Evolutionary conservation across 805 yeast genomes (phyloP).

Genomic region (Kurtzmaniella fragi): DNA sequence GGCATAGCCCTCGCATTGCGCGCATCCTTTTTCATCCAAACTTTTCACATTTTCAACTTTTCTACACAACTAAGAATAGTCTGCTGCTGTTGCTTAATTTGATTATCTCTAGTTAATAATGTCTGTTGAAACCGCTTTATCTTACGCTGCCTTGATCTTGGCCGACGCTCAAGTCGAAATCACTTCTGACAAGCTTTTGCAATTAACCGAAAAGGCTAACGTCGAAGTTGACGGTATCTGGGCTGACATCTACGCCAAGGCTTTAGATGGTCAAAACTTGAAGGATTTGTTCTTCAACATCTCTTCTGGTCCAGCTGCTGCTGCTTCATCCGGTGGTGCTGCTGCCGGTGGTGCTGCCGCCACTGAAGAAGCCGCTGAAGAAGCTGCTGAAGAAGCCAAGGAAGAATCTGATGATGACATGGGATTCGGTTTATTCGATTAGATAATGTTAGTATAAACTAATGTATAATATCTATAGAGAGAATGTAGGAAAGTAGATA

Average conservation of each 20-base stretch:
- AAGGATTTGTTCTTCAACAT: slow-evolving; percentile 47
- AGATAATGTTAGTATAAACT: slow-evolving; percentile 8
- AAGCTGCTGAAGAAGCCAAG: slow-evolving; percentile 24
- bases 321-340: slow-evolving; percentile 31
- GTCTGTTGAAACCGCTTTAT: slow-evolving; percentile 46
- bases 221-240: slow-evolving; percentile 43
- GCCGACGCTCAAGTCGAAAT: slow-evolving; percentile 45
- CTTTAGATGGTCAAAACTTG: slow-evolving; percentile 43
- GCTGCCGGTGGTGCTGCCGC: slow-evolving; percentile 31
- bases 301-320: slow-evolving; percentile 41
- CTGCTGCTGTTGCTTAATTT: slow-evolving; percentile 42
- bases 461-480: neutral
- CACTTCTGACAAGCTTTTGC: slow-evolving; percentile 39
- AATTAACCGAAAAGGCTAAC: slow-evolving; percentile 38
- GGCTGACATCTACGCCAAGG: slow-evolving; percentile 45
- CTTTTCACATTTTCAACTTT: neutral
- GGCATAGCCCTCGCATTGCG: too few species aligned
- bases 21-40: neutral
- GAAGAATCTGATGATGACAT: slow-evolving; percentile 34
- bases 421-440: slow-evolving; percentile 45
- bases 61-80: slow-evolving; percentile 40
- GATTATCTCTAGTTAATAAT: slow-evolving; percentile 46
- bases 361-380: slow-evolving; percentile 29
- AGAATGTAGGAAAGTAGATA: neutral
- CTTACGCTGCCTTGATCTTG: slow-evolving; percentile 48